phyloP scores from a whole-genome alignment of 805 yeast genomes.

The Nakazawaea populi region DNA sequence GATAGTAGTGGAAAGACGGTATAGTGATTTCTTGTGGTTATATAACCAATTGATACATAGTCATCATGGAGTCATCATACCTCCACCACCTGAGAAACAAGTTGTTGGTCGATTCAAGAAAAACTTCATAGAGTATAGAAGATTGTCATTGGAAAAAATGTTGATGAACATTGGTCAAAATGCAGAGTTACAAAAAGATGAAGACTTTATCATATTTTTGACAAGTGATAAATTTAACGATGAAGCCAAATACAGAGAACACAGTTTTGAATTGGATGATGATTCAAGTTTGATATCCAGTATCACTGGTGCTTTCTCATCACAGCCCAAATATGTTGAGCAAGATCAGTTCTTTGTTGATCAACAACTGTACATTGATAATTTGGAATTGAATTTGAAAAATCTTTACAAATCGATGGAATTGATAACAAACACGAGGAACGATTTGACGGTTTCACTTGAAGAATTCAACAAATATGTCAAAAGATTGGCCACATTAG shows the following conservation, averaged over 20 bases:
- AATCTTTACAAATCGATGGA: constrained; percentile 69
- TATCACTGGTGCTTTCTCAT: constrained; percentile 56
- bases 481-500: constrained; percentile 39
- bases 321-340: constrained; percentile 62
- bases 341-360: constrained; percentile 73
- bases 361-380: constrained; percentile 62
- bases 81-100: constrained; percentile 96
- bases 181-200: constrained; percentile 56
- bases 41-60: constrained; percentile 81
- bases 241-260: constrained; percentile 68
- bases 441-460: constrained; percentile 62
- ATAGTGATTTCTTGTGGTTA: constrained; percentile 90
- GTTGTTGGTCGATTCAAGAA: constrained; percentile 88
- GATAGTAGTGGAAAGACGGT: constrained; percentile 70
- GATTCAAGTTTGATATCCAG: constrained; percentile 53
- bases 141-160: constrained; percentile 85
- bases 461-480: constrained; percentile 51
- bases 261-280: constrained; percentile 14
- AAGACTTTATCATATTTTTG: constrained; percentile 73
- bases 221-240: constrained; percentile 63
- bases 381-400: constrained; percentile 66
- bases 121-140: constrained; percentile 80
- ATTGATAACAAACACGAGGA: constrained; percentile 65
- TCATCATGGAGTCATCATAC: constrained; percentile 86
- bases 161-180: constrained; percentile 60